A percentile compares a stretch with the other conserved stretches of the same genome.
phyloP scores from a whole-genome alignment of 352 stramenopile species.

The Pythium periplocum region DNA sequence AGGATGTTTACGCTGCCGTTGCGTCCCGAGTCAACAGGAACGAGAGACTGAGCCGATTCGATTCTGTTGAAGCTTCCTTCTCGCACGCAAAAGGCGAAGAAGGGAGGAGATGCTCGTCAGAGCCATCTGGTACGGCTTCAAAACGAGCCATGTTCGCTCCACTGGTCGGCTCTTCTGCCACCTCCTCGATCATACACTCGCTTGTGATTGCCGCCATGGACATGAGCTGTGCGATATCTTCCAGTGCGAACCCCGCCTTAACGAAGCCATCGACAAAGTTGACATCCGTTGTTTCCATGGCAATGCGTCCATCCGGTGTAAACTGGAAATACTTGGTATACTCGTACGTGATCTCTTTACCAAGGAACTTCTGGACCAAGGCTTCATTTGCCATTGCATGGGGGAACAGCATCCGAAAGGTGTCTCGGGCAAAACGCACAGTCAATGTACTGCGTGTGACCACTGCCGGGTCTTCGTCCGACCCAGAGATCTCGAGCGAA shows the following conservation, averaged over 20 bases:
- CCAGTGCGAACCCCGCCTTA: constrained; percentile 18
- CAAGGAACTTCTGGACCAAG: constrained; percentile 13
- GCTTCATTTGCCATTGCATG: constrained; percentile 8
- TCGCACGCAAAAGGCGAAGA: too few species aligned
- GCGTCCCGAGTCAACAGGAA: neutral
- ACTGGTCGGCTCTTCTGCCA: neutral
- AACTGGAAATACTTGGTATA: constrained; percentile 19
- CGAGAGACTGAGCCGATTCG: neutral
- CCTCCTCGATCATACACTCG: constrained; percentile 11
- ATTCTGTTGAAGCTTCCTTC: neutral
- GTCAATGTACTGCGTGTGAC: constrained; percentile 1
- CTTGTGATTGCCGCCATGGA: neutral
- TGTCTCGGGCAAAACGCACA: constrained; percentile 3
- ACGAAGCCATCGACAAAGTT: constrained; percentile 20
- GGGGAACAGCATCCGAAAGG: constrained; percentile 20
- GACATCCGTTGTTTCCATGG: constrained; percentile 7
- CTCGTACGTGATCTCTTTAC: constrained; percentile 9
- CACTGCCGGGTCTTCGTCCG: constrained; percentile 3
- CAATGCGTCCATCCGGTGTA: constrained; percentile 11
- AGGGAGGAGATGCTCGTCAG: too few species aligned
- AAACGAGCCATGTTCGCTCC: neutral
- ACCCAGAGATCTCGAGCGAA: neutral
- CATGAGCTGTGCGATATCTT: constrained; percentile 43
- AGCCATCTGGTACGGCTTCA: too few species aligned
- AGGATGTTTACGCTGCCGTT: neutral